A percentile compares a stretch with the other conserved stretches of the same genome.
phyloP scores from a whole-genome alignment of 1,139 yeast species.

The Suhomyces taliae region DNA sequence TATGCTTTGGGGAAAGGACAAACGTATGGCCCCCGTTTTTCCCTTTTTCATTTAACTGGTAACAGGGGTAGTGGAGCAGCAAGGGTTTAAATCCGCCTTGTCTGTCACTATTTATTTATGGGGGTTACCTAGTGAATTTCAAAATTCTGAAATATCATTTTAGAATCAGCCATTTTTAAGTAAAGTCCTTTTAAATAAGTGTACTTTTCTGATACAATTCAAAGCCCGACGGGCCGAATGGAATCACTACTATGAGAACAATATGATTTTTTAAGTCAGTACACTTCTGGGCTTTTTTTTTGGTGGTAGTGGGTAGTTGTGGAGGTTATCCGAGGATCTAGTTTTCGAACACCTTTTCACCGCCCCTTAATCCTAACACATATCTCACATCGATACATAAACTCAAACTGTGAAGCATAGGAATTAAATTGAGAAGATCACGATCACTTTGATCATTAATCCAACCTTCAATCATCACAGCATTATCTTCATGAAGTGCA shows the following conservation, averaged over 20 bases:
- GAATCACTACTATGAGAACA: neutral
- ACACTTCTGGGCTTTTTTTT: neutral
- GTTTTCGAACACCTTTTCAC: slow-evolving; percentile 66
- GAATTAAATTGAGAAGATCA: slow-evolving; percentile 76
- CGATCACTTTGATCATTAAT: slow-evolving; percentile 89
- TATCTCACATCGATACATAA: slow-evolving; percentile 85
- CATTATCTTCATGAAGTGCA: slow-evolving; percentile 80
- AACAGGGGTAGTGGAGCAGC: too few species aligned
- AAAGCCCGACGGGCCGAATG: neutral
- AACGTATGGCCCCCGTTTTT: too few species aligned
- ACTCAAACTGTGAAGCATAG: slow-evolving; percentile 76
- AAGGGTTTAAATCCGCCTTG: too few species aligned
- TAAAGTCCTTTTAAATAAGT: too few species aligned
- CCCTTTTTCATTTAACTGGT: too few species aligned
- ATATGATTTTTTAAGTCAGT: neutral
- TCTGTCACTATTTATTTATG: too few species aligned
- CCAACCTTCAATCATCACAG: slow-evolving; percentile 96
- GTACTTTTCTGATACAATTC: too few species aligned
- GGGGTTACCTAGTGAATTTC: too few species aligned
- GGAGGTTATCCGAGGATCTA: neutral
- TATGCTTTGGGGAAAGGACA: too few species aligned
- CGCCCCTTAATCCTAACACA: slow-evolving; percentile 71
- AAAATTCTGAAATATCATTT: too few species aligned
- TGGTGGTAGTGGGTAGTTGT: neutral
- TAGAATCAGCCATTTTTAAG: too few species aligned